Conservation (phyloP, 2,329 filamentous ascomycete species). For the Colletotrichum tamarilloi region DNA sequence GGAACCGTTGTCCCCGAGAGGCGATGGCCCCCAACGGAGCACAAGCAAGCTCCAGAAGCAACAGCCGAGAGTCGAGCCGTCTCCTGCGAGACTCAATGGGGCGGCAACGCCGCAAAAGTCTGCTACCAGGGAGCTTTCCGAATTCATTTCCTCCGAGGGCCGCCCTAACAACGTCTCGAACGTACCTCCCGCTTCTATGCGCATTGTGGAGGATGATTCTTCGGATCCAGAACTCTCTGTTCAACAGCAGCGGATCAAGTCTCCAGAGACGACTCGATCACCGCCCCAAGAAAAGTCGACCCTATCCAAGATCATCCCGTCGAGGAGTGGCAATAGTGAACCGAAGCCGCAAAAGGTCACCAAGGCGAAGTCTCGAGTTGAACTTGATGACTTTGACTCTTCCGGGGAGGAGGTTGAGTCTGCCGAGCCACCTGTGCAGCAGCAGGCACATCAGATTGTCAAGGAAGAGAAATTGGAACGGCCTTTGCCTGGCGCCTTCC, state of each 20-base stretch:
- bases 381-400: conserved; percentile 78
- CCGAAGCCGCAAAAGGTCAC: conserved; percentile 62
- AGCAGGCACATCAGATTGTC: conserved; percentile 37
- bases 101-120: conserved; percentile 44
- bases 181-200: conserved; percentile 65
- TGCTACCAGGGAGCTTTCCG: conserved; percentile 53
- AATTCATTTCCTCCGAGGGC: conserved; percentile 54
- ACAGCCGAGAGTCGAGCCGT: conserved; percentile 62
- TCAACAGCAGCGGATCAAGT: conserved; percentile 41
- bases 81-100: conserved; percentile 54
- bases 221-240: conserved; percentile 39
- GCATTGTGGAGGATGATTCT: conserved; percentile 65
- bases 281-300: conserved; percentile 55
- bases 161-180: conserved; percentile 65
- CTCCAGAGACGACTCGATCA: conserved; percentile 46
- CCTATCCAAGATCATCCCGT: conserved; percentile 56
- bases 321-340: conserved; percentile 54
- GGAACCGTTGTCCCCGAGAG: conserved; percentile 53
- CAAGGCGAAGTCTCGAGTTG: conserved; percentile 70
- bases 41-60: conserved; percentile 79
- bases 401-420: conserved; percentile 55
- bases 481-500: conserved; percentile 54
- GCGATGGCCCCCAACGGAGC: conserved; percentile 59
- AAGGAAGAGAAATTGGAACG: conserved; percentile 40
- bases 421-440: conserved; percentile 44